Percentiles rank a stretch among this genome's conserved stretches.
Evolutionary conservation across 106 monocot genomes (phyloP).

Genomic region (Dioscorea zingiberensis): DNA sequence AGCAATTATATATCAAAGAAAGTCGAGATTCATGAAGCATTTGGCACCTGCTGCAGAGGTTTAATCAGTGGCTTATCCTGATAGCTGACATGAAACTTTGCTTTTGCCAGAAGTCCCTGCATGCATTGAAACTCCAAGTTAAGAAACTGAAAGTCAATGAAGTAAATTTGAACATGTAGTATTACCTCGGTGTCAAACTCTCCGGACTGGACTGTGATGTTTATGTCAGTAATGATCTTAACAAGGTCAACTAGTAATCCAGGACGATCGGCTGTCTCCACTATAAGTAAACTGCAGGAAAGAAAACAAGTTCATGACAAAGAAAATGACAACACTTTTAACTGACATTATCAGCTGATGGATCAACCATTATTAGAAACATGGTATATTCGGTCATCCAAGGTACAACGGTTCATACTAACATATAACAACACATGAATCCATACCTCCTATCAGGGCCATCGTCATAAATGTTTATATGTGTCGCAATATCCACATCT

Average conservation of each 20-base stretch:
- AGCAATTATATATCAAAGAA: neutral
- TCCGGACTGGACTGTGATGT: conserved; percentile 76
- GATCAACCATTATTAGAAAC: too few species aligned
- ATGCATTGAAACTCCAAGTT: neutral
- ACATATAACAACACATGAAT: neutral
- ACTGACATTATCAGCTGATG: too few species aligned
- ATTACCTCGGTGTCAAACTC: conserved; percentile 93
- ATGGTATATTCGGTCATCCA: too few species aligned
- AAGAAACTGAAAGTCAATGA: neutral
- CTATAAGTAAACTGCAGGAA: conserved; percentile 65
- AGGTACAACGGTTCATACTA: too few species aligned
- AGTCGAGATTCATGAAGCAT: too few species aligned
- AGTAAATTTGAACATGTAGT: neutral
- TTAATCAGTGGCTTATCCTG: conserved; percentile 58
- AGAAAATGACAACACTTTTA: neutral
- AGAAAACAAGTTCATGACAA: too few species aligned
- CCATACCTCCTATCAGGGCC: conserved; percentile 72
- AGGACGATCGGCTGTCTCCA: conserved; percentile 83
- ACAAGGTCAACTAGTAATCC: conserved; percentile 92
- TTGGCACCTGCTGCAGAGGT: conserved; percentile 52
- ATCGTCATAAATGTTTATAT: conserved; percentile 71
- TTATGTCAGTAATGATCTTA: conserved; percentile 85
- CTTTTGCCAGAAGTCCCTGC: conserved; percentile 87
- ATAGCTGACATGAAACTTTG: conserved; percentile 96
- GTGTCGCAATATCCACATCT: conserved; percentile 94